A percentile compares a stretch with the other conserved stretches of the same genome.
Conservation (phyloP, 805 yeast species). For the Starmerella floricola region DNA sequence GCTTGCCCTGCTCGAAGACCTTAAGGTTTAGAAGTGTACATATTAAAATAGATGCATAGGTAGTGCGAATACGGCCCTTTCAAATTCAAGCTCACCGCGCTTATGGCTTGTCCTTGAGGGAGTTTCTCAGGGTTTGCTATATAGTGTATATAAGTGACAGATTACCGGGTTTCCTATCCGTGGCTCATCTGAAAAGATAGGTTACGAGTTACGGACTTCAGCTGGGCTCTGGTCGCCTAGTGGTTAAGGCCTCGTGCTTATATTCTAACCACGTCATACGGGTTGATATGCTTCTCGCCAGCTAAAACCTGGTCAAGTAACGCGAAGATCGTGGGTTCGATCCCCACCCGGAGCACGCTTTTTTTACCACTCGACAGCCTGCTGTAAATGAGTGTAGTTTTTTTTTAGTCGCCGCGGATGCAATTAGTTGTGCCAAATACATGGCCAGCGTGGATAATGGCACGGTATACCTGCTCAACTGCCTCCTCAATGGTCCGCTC, state of each 20-base stretch:
- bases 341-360: constrained; percentile 37
- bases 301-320: constrained; percentile 34
- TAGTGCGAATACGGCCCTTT: too few relatives aligned
- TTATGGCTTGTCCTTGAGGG: too few relatives aligned
- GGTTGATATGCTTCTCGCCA: constrained; percentile 36
- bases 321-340: constrained; percentile 51
- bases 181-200: neutral
- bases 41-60: too few relatives aligned
- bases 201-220: neutral
- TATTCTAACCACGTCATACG: constrained; percentile 43
- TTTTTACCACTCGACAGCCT: constrained; percentile 14
- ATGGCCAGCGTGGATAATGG: too few relatives aligned
- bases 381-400: too few relatives aligned
- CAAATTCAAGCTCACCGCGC: too few relatives aligned
- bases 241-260: constrained; percentile 55
- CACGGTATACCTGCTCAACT: too few relatives aligned
- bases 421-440: too few relatives aligned
- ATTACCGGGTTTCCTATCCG: constrained; percentile 1
- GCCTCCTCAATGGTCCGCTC: too few relatives aligned
- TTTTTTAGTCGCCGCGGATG: too few relatives aligned
- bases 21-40: neutral
- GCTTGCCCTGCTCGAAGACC: neutral
- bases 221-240: constrained; percentile 23
- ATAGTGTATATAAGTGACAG: neutral
- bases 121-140: neutral